phyloP scores from a whole-genome alignment of 345 rosid species.

The Gossypium bickii region DNA sequence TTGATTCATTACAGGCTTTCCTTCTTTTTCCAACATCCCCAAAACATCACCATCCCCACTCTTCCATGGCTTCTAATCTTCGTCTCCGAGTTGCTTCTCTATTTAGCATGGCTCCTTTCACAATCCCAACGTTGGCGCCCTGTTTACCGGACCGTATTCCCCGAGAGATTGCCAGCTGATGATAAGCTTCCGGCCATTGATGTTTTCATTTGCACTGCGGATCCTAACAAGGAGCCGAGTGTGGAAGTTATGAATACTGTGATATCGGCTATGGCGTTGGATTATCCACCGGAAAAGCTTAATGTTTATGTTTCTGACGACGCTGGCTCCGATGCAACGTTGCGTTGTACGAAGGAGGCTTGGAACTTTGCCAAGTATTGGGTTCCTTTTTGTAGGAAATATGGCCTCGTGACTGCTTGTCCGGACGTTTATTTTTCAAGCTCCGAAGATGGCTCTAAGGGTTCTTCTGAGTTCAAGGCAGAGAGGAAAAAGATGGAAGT shows the following conservation, averaged over 20 bases:
- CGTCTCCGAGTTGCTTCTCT: constrained; percentile 24
- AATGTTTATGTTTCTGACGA: constrained; percentile 31
- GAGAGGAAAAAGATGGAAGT: neutral
- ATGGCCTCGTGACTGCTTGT: constrained; percentile 11
- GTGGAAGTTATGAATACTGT: constrained; percentile 31
- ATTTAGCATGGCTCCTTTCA: constrained; percentile 32
- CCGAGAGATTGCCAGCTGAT: constrained; percentile 23
- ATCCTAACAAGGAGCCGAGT: constrained; percentile 30
- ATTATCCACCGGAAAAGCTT: constrained; percentile 36
- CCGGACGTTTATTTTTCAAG: neutral
- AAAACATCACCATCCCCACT: neutral
- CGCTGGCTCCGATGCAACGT: constrained; percentile 22
- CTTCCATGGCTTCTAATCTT: constrained; percentile 30
- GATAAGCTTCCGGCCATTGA: constrained; percentile 26
- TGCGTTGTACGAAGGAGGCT: constrained; percentile 35
- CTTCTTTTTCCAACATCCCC: constrained; percentile 17
- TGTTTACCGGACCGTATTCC: constrained; percentile 29
- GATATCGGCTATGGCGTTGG: constrained; percentile 33
- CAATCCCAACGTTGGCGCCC: constrained; percentile 34
- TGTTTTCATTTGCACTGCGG: constrained; percentile 35
- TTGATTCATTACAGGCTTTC: constrained; percentile 32
- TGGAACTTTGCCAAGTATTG: constrained; percentile 36
- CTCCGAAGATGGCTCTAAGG: neutral
- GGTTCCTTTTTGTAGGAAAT: constrained; percentile 48
- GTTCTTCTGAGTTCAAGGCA: neutral